Percentiles rank a stretch among this genome's conserved stretches.
Conservation (phyloP, 108 stramenopile genomes). For the Poteriospumella lacustris region DNA sequence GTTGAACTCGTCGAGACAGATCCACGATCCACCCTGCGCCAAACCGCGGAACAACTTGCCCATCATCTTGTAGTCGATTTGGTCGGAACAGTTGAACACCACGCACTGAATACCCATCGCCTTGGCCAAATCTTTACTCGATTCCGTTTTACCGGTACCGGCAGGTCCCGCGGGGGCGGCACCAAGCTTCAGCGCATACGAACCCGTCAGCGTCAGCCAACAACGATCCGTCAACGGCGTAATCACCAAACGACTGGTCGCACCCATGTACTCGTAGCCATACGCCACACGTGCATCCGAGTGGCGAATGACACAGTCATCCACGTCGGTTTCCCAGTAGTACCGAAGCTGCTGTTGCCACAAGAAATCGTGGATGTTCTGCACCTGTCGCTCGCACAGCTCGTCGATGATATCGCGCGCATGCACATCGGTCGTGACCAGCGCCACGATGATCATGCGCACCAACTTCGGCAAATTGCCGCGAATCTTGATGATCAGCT, state of each 20-base stretch:
- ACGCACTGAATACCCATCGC: conserved; percentile 61
- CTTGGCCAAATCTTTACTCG: conserved; percentile 63
- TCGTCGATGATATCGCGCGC: conserved; percentile 66
- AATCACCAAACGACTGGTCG: conserved; percentile 35
- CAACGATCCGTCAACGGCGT: conserved; percentile 41
- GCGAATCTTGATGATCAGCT: conserved; percentile 57
- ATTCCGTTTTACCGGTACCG: conserved; percentile 63
- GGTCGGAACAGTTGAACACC: conserved; percentile 65
- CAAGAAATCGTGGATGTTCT: conserved; percentile 47
- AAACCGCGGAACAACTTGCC: conserved; percentile 64
- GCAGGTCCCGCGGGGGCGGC: conserved; percentile 65
- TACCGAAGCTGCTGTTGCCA: conserved; percentile 70
- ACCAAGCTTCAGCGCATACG: conserved; percentile 61
- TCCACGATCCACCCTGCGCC: conserved; percentile 60
- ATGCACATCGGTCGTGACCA: conserved; percentile 67
- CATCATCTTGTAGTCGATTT: conserved; percentile 69
- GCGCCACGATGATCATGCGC: conserved; percentile 58
- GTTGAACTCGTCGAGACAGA: conserved; percentile 60
- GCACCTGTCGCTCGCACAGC: conserved; percentile 47
- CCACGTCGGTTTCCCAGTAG: conserved; percentile 54
- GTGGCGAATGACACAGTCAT: conserved; percentile 52
- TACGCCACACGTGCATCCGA: conserved; percentile 55
- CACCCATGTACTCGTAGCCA: conserved; percentile 69
- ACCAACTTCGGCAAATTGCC: conserved; percentile 53
- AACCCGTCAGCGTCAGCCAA: conserved; percentile 61